Conservation (phyloP, 768 basidiomycete genomes). For the Pleurotus pulmonarius region DNA sequence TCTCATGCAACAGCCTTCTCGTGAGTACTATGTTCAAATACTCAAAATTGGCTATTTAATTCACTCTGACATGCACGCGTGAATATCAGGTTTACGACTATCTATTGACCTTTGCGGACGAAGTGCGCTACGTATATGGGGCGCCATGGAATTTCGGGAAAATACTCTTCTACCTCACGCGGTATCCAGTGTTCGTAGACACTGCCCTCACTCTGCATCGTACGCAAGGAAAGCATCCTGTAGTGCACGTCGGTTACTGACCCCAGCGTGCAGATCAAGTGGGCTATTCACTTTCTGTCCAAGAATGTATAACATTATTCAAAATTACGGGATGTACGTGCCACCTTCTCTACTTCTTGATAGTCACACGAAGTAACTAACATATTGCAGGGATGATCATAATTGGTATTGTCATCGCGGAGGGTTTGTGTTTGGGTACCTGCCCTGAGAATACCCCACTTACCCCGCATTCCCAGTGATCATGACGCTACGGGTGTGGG, state of each 20-base stretch:
- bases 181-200: not conserved
- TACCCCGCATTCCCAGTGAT: conserved; percentile 3
- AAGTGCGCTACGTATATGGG: conserved; percentile 14
- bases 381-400: conserved; percentile 4
- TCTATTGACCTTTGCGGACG: conserved; percentile 15
- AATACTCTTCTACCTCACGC: conserved; percentile 4
- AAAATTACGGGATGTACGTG: conserved; percentile 4
- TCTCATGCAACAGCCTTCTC: not conserved
- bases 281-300: not conserved
- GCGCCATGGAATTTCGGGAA: conserved; percentile 11
- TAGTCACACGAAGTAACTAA: not conserved
- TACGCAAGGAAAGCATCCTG: not conserved
- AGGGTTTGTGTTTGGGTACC: not conserved
- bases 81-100: conserved; percentile 16
- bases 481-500: conserved; percentile 13
- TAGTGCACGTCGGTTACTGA: not conserved
- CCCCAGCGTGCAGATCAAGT: conserved; percentile 11
- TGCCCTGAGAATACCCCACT: not conserved
- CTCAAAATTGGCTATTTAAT: too few relatives aligned
- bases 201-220: conserved; percentile 7
- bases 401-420: conserved; percentile 9
- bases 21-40: not conserved
- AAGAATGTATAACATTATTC: not conserved
- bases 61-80: not conserved
- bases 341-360: not conserved